A percentile compares a stretch with the other conserved stretches of the same genome.
These are phyloP conservation scores for Vachellia collinsii DNA, from an alignment of 306 rosid genomes.

Conservation along the genomic window DNA sequence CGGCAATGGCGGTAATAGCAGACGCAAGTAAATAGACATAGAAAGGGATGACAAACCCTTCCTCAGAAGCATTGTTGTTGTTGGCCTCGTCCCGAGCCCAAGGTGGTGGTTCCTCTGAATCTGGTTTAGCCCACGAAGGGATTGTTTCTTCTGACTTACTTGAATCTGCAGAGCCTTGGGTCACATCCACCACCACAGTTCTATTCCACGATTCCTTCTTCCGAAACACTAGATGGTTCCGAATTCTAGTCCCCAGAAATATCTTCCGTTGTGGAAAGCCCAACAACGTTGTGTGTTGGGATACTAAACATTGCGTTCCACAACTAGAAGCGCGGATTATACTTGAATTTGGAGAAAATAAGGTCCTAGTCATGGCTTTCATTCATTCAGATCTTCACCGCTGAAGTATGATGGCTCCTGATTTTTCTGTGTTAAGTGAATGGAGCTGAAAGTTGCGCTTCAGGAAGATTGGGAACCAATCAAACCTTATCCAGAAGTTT, in stretches of 20 bases:
- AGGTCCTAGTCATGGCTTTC: background rate
- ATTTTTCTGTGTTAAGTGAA: background rate
- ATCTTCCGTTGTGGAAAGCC: background rate
- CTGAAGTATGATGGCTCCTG: background rate
- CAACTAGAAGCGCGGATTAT: background rate
- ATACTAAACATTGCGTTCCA: background rate
- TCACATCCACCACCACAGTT: slow-evolving; percentile 53
- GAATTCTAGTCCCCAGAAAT: background rate
- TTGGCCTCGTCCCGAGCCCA: slow-evolving; percentile 75
- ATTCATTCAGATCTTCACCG: background rate
- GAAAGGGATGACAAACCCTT: slow-evolving; percentile 65
- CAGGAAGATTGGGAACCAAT: background rate
- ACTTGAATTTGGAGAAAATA: slow-evolving; percentile 9
- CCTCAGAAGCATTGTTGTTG: slow-evolving; percentile 36
- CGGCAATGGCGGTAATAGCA: slow-evolving; percentile 92
- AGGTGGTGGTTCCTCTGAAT: slow-evolving; percentile 91
- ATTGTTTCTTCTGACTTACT: slow-evolving; percentile 76
- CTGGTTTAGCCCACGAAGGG: slow-evolving; percentile 90
- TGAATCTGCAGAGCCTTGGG: slow-evolving; percentile 80
- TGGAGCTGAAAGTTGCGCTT: background rate
- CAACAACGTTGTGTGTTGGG: background rate
- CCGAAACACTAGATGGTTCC: background rate
- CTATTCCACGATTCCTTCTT: background rate
- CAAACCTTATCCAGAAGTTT: background rate
- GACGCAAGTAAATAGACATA: slow-evolving; percentile 80